phyloP scores from a whole-genome alignment of 352 stramenopile genomes.

The Phytophthora quininea region DNA sequence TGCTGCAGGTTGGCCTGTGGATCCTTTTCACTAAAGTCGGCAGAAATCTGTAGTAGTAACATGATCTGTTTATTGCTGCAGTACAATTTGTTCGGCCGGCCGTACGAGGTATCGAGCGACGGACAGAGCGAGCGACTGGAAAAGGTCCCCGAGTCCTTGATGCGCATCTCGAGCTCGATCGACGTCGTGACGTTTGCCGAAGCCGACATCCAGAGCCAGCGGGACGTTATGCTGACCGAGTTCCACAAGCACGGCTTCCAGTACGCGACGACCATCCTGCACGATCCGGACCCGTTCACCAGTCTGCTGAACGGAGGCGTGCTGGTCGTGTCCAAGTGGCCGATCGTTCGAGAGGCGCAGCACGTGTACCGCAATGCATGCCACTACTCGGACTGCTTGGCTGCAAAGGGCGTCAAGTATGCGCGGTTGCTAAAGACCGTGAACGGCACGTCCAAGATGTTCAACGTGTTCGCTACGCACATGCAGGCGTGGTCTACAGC shows the following conservation, averaged over 20 bases:
- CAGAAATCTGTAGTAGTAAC: no score
- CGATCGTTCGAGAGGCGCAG: conserved; percentile 77
- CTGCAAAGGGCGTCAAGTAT: conserved; percentile 87
- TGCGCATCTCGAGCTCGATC: conserved; percentile 48
- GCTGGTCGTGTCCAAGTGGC: conserved; percentile 83
- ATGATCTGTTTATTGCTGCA: conserved; percentile 22
- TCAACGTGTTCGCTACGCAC: conserved; percentile 87
- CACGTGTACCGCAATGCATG: conserved; percentile 80
- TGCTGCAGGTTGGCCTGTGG: conserved; percentile 48
- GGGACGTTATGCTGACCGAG: conserved; percentile 63
- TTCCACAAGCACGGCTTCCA: conserved; percentile 62
- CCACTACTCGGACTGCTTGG: conserved; percentile 84
- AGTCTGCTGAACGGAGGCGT: conserved; percentile 84
- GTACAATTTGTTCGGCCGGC: conserved; percentile 86
- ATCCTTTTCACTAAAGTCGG: neutral
- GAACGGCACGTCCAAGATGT: conserved; percentile 59
- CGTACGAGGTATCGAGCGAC: conserved; percentile 72
- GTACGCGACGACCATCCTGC: conserved; percentile 72
- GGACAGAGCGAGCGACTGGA: conserved; percentile 68
- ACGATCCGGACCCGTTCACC: conserved; percentile 82
- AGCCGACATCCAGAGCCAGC: conserved; percentile 54
- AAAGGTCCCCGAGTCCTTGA: conserved; percentile 62
- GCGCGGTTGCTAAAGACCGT: conserved; percentile 73
- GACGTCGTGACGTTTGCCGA: conserved; percentile 86
- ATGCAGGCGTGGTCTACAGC: conserved; percentile 87